Evolutionary conservation across 2,329 filamentous ascomycete species (phyloP), one percentile per base, ranked within the genome.

Genomic region (Ophiostoma himal-ulmi): DNA sequence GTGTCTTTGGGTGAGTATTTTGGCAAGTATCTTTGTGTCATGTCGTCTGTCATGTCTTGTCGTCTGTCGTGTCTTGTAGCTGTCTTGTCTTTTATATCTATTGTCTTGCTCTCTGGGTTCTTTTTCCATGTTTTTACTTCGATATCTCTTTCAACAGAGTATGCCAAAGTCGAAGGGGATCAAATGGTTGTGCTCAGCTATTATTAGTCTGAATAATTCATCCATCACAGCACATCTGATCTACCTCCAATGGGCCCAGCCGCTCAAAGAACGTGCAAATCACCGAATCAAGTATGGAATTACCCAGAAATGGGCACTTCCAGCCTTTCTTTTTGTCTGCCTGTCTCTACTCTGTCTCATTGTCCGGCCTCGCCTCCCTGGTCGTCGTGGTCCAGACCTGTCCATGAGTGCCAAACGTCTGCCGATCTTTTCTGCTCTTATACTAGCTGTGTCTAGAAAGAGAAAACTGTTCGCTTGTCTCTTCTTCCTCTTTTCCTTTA

Each of bases 311-410:
- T 30, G 14, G 39, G 7, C 39, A 44, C 39, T 11, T 44, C 39
- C 11, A 44, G 14, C 39, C 39, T 44, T 30, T 30, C 30, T 30
- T 30, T 30, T 30, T 30, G 30, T 30, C 30, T 30, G 17, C 7
- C 44, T 48, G 41, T 44, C 41, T 44, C 14, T 44, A 5, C 41
- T 44, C 44, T 48, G 44, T 48, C 44, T 48, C 44, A 48, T 48
- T 48, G 44, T 48, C 41, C 41, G 41, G 41, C 41, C 41, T 44
- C 41, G 6, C 26, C 26, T 62, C 26, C 14, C 22, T n/a, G 3
- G 57, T 22, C 57, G 52, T 13, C 13, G 52, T 13, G 57, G 57
- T 62, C 57, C 57, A 62, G 57, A 36, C 57, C 57, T 62, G 57
- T 22, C 57, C 26, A 34, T 62, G 57, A 62, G 26, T 57, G 52